phyloP scores from a whole-genome alignment of 1,139 yeast species.

The Magnusiomyces paraingens region DNA sequence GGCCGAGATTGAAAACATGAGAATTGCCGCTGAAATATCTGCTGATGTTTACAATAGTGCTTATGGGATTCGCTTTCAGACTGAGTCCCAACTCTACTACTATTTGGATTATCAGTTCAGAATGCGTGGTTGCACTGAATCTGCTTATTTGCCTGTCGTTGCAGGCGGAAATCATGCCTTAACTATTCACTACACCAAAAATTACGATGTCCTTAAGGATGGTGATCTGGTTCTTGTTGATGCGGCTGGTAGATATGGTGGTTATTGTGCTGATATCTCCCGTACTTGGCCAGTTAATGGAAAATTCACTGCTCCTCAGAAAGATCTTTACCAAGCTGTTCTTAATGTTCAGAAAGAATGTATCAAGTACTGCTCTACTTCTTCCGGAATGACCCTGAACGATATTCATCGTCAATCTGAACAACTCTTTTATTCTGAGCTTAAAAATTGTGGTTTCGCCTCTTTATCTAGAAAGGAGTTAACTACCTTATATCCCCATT shows the following conservation, averaged over 20 bases:
- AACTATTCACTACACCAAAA: conserved; percentile 84
- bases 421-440: conserved; percentile 50
- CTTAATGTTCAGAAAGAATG: conserved; percentile 75
- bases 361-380: conserved; percentile 57
- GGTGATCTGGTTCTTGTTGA: conserved; percentile 88
- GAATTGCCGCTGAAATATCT: conserved; percentile 74
- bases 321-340: conserved; percentile 82
- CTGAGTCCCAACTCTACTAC: conserved; percentile 77
- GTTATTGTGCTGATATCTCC: conserved; percentile 93
- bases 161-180: conserved; percentile 87
- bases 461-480: conserved; percentile 25
- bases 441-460: conserved; percentile 65
- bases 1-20: conserved; percentile 71
- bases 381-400: conserved; percentile 51
- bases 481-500: conserved; percentile 73
- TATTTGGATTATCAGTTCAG: conserved; percentile 77
- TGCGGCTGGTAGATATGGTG: conserved; percentile 92
- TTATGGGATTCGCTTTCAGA: conserved; percentile 48
- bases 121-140: conserved; percentile 79
- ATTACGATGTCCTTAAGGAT: conserved; percentile 66
- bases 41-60: conserved; percentile 81
- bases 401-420: conserved; percentile 74
- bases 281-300: conserved; percentile 90
- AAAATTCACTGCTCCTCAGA: conserved; percentile 69
- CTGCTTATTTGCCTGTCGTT: conserved; percentile 92